phyloP scores from a whole-genome alignment of 2,329 filamentous ascomycete genomes.

The Cercospora brassicicola region DNA sequence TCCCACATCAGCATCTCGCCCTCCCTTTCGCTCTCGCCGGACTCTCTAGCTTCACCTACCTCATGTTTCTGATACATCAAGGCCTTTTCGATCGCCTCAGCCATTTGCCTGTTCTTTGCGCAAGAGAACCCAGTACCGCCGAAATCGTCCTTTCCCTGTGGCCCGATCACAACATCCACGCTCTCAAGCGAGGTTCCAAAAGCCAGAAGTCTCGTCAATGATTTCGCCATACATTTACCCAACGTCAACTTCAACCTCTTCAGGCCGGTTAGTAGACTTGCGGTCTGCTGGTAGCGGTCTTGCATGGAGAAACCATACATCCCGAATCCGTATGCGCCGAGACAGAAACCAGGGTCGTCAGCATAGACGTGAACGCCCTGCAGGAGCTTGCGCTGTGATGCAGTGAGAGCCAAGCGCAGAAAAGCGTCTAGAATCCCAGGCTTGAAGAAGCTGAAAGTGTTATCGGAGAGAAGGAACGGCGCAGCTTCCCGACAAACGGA shows the following conservation, averaged over 20 bases:
- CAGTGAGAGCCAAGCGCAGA: not conserved
- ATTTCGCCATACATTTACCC: not conserved
- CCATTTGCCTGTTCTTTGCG: not conserved
- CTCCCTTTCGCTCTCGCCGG: not conserved
- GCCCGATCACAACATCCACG: not conserved
- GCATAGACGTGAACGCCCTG: not conserved
- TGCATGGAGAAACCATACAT: not conserved
- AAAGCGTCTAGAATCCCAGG: slow-evolving; percentile 1
- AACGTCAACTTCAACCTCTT: not conserved
- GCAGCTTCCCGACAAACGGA: not conserved
- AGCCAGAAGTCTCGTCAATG: not conserved
- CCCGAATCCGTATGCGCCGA: not conserved
- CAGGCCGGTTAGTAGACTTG: not conserved
- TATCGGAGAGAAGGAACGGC: not conserved
- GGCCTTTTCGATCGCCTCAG: slow-evolving; percentile 3
- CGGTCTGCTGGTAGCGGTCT: not conserved
- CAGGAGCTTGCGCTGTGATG: not conserved
- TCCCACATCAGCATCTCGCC: not conserved
- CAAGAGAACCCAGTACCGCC: not conserved
- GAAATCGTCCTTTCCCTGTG: not conserved
- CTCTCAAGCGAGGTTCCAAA: not conserved
- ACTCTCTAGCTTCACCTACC: not conserved
- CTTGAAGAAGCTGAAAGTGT: slow-evolving; percentile 6
- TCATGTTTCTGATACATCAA: not conserved
- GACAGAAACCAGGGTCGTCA: slow-evolving; percentile 1